Base-by-base conservation (phyloP, 2,329 filamentous ascomycete genomes). In the Colletotrichum sp. region DNA sequence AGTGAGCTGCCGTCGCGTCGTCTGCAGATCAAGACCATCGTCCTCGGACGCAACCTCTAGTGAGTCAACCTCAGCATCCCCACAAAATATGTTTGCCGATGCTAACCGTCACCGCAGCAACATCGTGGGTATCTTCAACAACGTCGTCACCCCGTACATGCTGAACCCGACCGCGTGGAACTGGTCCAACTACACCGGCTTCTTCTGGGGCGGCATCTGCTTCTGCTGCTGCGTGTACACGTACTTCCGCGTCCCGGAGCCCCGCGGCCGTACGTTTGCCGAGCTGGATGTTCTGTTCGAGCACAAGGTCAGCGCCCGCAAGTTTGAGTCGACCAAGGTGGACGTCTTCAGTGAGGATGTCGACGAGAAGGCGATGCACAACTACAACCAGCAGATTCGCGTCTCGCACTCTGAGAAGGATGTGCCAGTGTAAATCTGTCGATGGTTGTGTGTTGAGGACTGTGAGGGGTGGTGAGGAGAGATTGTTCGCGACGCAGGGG, bases 11-110 rank as follows among this genome's bases (percentile, higher is more conserved):
- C 95, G 0, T 95, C 95, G 0, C 91, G 94, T 16, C 91, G 96
- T 3, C 89, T 98, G 39, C 94, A 96, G 81, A 96, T 97, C 87
- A 98, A 98, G 88, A 98, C 96, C 1, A 94, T 98, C 27, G 96
- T 97, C 1, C 90, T 98, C 3, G 95, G 94, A 2, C 93, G 96
- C 71, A 94, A 95, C 79, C 86, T 95, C 61, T 94, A 94, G 89
- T 91, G 83, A 84, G 89, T 86, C 18, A 8, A 16, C 16, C 10
- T 18, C 4, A 1, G 30, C n/a, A 13, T 36, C 28, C 25, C 28
- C 13, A 25, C 34, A 10, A 39, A 32, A 66, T 61, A 22, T 4
- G 48, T n/a, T 16, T 67, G 10, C 18, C 30, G 58, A 62, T 62
- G 36, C 65, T 75, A 55, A 75, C 74, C 13, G 25, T 10, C 66